phyloP scores from a whole-genome alignment of 345 rosid genomes.

The Melastoma malabathricum region DNA sequence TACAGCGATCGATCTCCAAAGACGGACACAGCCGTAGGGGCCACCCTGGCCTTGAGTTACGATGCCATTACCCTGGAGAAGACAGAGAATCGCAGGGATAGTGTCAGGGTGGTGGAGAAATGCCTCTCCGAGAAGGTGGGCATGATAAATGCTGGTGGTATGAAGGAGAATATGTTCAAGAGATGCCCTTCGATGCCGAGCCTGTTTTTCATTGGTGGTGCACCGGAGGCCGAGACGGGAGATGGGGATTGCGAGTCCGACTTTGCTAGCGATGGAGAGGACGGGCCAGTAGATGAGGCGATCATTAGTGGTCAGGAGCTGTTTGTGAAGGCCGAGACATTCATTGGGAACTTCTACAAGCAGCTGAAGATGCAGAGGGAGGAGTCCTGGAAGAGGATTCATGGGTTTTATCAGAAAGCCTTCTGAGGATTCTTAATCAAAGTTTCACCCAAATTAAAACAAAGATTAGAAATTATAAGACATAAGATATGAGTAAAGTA shows the following conservation, averaged over 20 bases:
- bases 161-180: conserved; percentile 14
- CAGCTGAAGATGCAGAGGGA: conserved; percentile 67
- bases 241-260: conserved; percentile 1
- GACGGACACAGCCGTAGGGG: too few species aligned
- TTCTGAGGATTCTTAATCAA: conserved; percentile 9
- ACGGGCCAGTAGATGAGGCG: conserved; percentile 15
- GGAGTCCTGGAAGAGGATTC: conserved; percentile 44
- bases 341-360: conserved; percentile 51
- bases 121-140: conserved; percentile 19
- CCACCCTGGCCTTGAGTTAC: not conserved
- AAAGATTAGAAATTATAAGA: too few species aligned
- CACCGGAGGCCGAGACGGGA: conserved; percentile 16
- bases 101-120: conserved; percentile 16
- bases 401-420: conserved; percentile 35
- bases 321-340: conserved; percentile 42
- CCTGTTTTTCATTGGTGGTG: conserved; percentile 46
- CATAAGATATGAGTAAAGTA: too few species aligned
- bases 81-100: too few species aligned
- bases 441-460: too few species aligned
- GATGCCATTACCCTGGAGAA: not conserved
- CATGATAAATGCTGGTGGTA: not conserved
- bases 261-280: conserved; percentile 5
- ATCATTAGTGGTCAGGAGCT: conserved; percentile 38
- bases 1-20: too few species aligned
- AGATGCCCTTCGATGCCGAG: conserved; percentile 49